Conservation (phyloP, 2,329 filamentous ascomycete genomes). For the Zasmidium citrigriseum region DNA sequence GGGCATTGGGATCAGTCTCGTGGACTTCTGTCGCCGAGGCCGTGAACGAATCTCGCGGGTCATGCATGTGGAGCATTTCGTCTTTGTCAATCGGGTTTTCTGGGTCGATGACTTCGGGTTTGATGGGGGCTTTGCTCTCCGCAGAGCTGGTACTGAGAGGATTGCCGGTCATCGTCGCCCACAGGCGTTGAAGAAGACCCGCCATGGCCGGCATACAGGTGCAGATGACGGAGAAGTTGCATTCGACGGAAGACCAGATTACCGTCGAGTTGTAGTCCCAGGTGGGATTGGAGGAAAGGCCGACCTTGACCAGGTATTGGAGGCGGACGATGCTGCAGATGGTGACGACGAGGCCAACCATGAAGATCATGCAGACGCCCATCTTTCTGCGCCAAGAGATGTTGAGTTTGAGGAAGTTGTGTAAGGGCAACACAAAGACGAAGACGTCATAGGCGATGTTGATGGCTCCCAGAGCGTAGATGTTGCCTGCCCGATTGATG, state of each 20-base stretch:
- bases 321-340: slow-evolving; percentile 21
- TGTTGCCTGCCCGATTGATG: slow-evolving; percentile 15
- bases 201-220: slow-evolving; percentile 25
- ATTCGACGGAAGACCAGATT: slow-evolving; percentile 20
- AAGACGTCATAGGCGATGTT: slow-evolving; percentile 26
- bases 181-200: slow-evolving; percentile 19
- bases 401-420: slow-evolving; percentile 25
- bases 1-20: slow-evolving; percentile 14
- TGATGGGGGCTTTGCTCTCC: slow-evolving; percentile 18
- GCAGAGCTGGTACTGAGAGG: slow-evolving; percentile 11
- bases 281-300: slow-evolving; percentile 16
- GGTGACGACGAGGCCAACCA: slow-evolving; percentile 21
- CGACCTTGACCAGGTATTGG: slow-evolving; percentile 23
- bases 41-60: slow-evolving; percentile 6
- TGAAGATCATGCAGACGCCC: slow-evolving; percentile 21
- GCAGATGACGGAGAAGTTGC: slow-evolving; percentile 20
- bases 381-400: slow-evolving; percentile 22
- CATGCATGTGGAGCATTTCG: slow-evolving; percentile 20
- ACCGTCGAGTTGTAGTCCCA: slow-evolving; percentile 22
- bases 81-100: slow-evolving; percentile 17
- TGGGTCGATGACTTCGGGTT: slow-evolving; percentile 19
- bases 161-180: slow-evolving; percentile 18
- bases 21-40: slow-evolving; percentile 6
- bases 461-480: slow-evolving; percentile 21
- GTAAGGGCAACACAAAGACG: slow-evolving; percentile 22